These are phyloP conservation scores for Aspergillus aculeatus DNA, from an alignment of 2,329 filamentous ascomycete genomes.

Conservation along the genomic window DNA sequence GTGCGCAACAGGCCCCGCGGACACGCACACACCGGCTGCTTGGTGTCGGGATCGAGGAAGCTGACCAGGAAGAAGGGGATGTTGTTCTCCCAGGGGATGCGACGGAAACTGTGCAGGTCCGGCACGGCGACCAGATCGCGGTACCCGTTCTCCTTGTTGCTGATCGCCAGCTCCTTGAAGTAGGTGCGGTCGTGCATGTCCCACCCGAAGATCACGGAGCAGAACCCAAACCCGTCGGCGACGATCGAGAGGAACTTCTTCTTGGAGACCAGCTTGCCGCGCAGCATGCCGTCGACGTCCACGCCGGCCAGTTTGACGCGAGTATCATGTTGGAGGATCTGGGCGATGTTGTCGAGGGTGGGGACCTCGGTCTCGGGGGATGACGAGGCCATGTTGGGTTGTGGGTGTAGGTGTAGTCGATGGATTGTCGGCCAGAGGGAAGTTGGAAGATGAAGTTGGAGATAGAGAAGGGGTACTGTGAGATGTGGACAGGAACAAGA, in stretches of 20 bases:
- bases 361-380: too few relatives aligned
- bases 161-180: constrained; percentile 77
- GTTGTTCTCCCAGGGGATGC: constrained; percentile 88
- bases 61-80: constrained; percentile 81
- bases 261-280: constrained; percentile 89
- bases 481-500: too few relatives aligned
- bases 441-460: too few relatives aligned
- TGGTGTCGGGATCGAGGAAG: constrained; percentile 79
- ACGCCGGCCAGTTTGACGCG: constrained; percentile 85
- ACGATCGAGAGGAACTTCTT: constrained; percentile 86
- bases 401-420: too few relatives aligned
- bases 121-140: constrained; percentile 79
- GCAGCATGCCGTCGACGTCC: constrained; percentile 82
- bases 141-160: constrained; percentile 89
- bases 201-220: constrained; percentile 93
- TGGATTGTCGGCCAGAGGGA: too few relatives aligned
- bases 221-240: constrained; percentile 84
- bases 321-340: constrained; percentile 67
- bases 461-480: too few relatives aligned
- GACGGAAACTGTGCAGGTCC: constrained; percentile 72
- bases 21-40: constrained; percentile 70
- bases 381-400: too few relatives aligned
- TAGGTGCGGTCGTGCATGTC: constrained; percentile 96
- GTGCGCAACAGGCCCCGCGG: constrained; percentile 73
- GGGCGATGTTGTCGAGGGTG: constrained; percentile 64